Base-by-base conservation (phyloP, 306 rosid species). In the Sicyos baderoa region DNA sequence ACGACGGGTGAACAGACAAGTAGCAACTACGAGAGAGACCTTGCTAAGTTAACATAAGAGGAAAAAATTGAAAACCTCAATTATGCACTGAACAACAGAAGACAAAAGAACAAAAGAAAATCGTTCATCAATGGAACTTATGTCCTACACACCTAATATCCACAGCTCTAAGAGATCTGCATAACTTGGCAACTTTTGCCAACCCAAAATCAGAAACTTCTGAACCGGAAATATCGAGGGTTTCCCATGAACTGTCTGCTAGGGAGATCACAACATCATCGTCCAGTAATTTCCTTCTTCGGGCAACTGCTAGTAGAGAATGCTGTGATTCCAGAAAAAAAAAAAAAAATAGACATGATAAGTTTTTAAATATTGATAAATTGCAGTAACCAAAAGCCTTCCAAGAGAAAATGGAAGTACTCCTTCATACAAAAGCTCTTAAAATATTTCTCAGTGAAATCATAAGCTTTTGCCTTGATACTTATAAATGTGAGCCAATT, bases 131-230 rank as follows among this genome's bases (percentile, higher is more conserved):
- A 48, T 9, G 23, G 16, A 25, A 15, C 47, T 66, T 54, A 48
- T 75, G 35, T 21, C 22, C 32, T 67, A 40, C 75, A 53, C 75
- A 93, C 98, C 98, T 85, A 71, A 93, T 86, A 79, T 89, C 98
- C 60, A 86, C 80, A 67, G 94, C 97, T 79, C 80, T 84, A 61
- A 86, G 88, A 63, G 9, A 77, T 70, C 74, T 83, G 77, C 97
- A 89, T 37, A 74, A 76, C 80, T 86, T 82, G 68, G 86, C 83
- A 59, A 79, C 88, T 84, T 88, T 81, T 19, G 40, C 76, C 81
- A 93, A 78, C 55, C 96, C 94, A 76, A 66, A 65, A 80, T 93
- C 96, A 5, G 97, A 85, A 77, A 89, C 91, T 73, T 93, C 97
- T 56, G 97, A 93, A 29, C 84, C 83, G 54, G 98, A 93, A 54